phyloP scores from a whole-genome alignment of 2,329 filamentous ascomycete genomes.

The Exophiala calicioides region DNA sequence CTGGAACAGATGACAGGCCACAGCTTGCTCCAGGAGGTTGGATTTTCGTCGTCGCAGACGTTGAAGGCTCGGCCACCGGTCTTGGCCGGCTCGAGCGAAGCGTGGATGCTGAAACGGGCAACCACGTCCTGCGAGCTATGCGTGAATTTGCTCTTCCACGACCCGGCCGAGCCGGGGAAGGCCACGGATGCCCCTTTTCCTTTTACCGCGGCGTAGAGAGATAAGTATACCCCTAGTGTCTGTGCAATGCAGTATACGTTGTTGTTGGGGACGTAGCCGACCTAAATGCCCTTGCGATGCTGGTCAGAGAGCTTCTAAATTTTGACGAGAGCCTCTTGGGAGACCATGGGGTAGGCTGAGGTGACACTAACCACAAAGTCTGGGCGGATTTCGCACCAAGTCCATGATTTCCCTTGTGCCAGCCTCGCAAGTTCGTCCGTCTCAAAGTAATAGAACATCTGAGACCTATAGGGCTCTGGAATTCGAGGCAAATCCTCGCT shows the following conservation, averaged over 20 bases:
- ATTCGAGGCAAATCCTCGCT: slow-evolving; percentile 35
- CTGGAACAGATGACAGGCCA: too few relatives aligned
- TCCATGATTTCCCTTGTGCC: slow-evolving; percentile 37
- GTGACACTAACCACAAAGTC: too few relatives aligned
- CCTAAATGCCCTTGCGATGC: too few relatives aligned
- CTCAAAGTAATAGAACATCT: slow-evolving; percentile 37
- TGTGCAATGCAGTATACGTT: slow-evolving; percentile 35
- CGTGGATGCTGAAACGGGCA: slow-evolving; percentile 34
- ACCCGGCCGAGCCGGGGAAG: slow-evolving; percentile 32
- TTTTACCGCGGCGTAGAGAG: slow-evolving; percentile 33
- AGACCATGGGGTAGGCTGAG: too few relatives aligned
- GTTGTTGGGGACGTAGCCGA: slow-evolving; percentile 36
- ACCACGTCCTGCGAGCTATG: slow-evolving; percentile 34
- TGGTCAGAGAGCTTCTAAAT: too few relatives aligned
- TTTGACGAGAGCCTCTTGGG: too few relatives aligned
- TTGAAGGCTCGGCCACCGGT: slow-evolving; percentile 34
- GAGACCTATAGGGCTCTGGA: slow-evolving; percentile 33
- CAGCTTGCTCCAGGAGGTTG: too few relatives aligned
- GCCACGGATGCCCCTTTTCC: slow-evolving; percentile 27
- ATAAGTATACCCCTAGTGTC: slow-evolving; percentile 36
- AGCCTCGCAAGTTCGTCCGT: slow-evolving; percentile 28
- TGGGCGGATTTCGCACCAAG: slow-evolving; percentile 39
- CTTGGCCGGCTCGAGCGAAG: slow-evolving; percentile 30
- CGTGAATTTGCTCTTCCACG: slow-evolving; percentile 28
- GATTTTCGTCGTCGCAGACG: slow-evolving; percentile 30